Percentiles rank a stretch among this genome's conserved stretches.
phyloP scores from a whole-genome alignment of 2,329 filamentous ascomycete species.

The Aplosporella prunicola region DNA sequence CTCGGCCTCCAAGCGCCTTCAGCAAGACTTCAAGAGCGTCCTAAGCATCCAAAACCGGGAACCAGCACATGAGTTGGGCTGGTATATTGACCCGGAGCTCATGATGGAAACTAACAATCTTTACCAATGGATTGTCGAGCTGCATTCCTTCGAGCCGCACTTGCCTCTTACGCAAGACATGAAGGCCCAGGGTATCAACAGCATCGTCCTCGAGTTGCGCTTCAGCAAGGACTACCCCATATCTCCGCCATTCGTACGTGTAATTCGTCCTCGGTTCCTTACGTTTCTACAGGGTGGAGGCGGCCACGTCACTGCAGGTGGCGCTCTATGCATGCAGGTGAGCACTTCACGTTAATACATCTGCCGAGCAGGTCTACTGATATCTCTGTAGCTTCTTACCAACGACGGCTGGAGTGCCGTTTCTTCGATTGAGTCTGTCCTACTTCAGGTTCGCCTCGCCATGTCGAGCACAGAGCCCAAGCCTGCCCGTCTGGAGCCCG shows the following conservation, averaged over 20 bases:
- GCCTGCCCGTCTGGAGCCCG: conserved; percentile 57
- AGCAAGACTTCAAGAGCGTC: conserved; percentile 54
- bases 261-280: conserved; percentile 71
- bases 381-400: conserved; percentile 70
- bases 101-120: conserved; percentile 59
- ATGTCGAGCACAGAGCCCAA: conserved; percentile 57
- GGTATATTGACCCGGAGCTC: conserved; percentile 63
- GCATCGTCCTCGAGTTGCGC: conserved; percentile 71
- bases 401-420: conserved; percentile 72
- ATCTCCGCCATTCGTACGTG: conserved; percentile 73
- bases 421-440: conserved; percentile 64
- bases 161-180: conserved; percentile 70
- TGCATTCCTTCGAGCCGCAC: conserved; percentile 66
- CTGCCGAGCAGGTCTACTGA: too few relatives aligned
- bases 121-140: conserved; percentile 85
- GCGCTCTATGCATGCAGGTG: conserved; percentile 79
- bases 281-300: conserved; percentile 65
- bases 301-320: conserved; percentile 75
- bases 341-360: too few relatives aligned
- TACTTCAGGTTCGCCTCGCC: conserved; percentile 72
- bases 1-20: conserved; percentile 52
- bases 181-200: conserved; percentile 49
- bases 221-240: conserved; percentile 70
- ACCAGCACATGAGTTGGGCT: conserved; percentile 60
- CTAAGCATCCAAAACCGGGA: conserved; percentile 54